Evolutionary conservation across 345 rosid species (phyloP).

Genomic region (Odontarrhena argentea): DNA sequence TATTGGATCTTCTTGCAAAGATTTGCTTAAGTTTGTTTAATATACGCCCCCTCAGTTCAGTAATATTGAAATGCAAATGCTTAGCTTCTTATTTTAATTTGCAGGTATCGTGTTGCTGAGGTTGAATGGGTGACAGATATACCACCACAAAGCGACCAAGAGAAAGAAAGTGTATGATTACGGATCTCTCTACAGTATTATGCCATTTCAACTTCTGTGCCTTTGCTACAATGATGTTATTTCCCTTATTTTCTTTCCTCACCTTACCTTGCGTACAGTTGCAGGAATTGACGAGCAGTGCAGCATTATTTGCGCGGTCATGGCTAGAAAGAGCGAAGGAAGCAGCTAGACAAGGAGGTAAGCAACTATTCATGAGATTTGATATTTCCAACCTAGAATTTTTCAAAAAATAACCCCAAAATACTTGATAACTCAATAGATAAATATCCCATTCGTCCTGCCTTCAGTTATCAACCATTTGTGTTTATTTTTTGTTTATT

Average conservation of each 20-base stretch:
- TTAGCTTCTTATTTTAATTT: constrained; percentile 22
- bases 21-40: not conserved
- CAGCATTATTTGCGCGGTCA: constrained; percentile 63
- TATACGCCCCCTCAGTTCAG: not conserved
- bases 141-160: constrained; percentile 51
- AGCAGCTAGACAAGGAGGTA: constrained; percentile 66
- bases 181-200: constrained; percentile 4
- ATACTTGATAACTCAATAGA: not conserved
- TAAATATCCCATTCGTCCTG: not conserved
- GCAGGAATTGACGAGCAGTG: constrained; percentile 58
- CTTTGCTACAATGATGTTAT: constrained; percentile 1
- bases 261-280: constrained; percentile 54
- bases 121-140: constrained; percentile 89
- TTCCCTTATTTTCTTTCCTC: not conserved
- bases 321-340: constrained; percentile 76
- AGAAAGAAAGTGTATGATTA: constrained; percentile 56
- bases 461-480: not conserved
- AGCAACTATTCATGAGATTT: constrained; percentile 11
- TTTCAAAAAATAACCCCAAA: not conserved
- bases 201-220: constrained; percentile 7
- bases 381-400: not conserved
- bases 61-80: constrained; percentile 6
- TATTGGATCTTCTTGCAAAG: constrained; percentile 2
- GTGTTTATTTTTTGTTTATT: not conserved
- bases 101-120: constrained; percentile 88